phyloP scores from a whole-genome alignment of 2,329 filamentous ascomycete genomes.

The Colletotrichum sansevieriae region DNA sequence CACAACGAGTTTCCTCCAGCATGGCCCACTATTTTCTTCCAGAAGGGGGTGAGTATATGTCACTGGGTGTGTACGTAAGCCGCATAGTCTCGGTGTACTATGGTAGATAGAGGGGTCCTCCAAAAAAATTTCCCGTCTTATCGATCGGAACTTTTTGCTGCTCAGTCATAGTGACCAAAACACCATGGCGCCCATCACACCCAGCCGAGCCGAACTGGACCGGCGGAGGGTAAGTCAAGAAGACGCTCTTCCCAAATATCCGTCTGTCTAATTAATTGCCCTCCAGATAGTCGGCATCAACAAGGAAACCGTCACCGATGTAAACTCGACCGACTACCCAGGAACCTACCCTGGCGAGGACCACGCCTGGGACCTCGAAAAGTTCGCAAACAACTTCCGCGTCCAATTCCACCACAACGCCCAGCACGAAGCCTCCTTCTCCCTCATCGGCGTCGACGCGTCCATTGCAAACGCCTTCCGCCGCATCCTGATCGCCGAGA shows the following conservation, averaged over 20 bases:
- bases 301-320: constrained; percentile 89
- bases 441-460: constrained; percentile 90
- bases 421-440: constrained; percentile 84
- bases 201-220: constrained; percentile 69
- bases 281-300: constrained; percentile 86
- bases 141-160: constrained; percentile 39
- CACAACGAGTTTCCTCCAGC: no score
- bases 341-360: constrained; percentile 92
- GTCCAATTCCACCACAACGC: constrained; percentile 89
- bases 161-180: constrained; percentile 33
- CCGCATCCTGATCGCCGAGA: constrained; percentile 93
- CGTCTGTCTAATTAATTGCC: constrained; percentile 17
- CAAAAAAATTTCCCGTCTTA: constrained; percentile 42
- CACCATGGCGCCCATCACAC: constrained; percentile 59
- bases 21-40: constrained; percentile 11
- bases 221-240: constrained; percentile 66
- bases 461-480: constrained; percentile 97
- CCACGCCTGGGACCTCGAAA: constrained; percentile 80
- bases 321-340: constrained; percentile 91
- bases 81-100: constrained; percentile 35
- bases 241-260: constrained; percentile 39
- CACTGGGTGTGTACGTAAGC: constrained; percentile 36
- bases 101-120: constrained; percentile 42
- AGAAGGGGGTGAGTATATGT: constrained; percentile 14
- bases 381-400: constrained; percentile 77